Conservation (phyloP, 805 yeast genomes). For the Yamadazyma takamatsuzukensis region DNA sequence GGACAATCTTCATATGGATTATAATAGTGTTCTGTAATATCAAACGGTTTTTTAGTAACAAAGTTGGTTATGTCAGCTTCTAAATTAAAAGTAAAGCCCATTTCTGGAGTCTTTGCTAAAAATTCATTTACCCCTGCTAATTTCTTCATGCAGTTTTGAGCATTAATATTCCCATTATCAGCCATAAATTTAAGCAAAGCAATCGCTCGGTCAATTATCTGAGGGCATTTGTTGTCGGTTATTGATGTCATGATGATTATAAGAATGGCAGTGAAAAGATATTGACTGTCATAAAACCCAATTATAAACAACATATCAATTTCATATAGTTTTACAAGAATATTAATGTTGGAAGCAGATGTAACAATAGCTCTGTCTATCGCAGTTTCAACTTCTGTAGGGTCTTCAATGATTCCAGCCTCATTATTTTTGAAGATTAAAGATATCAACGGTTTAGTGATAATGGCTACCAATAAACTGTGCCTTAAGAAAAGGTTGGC, state of each 20-base stretch:
- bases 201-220: slow-evolving; percentile 21
- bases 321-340: slow-evolving; percentile 24
- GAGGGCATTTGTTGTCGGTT: slow-evolving; percentile 10
- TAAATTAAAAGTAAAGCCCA: slow-evolving; percentile 19
- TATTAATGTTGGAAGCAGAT: slow-evolving; percentile 27
- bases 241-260: slow-evolving; percentile 24
- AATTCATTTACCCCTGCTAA: slow-evolving; percentile 22
- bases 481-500: slow-evolving; percentile 35
- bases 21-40: slow-evolving; percentile 8
- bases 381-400: slow-evolving; percentile 20
- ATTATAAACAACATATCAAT: slow-evolving; percentile 25
- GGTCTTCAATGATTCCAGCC: slow-evolving; percentile 18
- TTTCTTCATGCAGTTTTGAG: slow-evolving; percentile 25
- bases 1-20: slow-evolving; percentile 13
- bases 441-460: slow-evolving; percentile 32
- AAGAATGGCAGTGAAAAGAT: slow-evolving; percentile 31
- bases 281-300: slow-evolving; percentile 41
- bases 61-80: slow-evolving; percentile 13
- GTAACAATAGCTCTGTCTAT: slow-evolving; percentile 26
- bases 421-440: slow-evolving; percentile 26
- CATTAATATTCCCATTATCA: slow-evolving; percentile 30
- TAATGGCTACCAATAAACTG: slow-evolving; percentile 29
- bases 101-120: slow-evolving; percentile 21
- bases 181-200: slow-evolving; percentile 35
- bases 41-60: slow-evolving; percentile 3